A percentile compares a stretch with the other conserved stretches of the same genome.
phyloP scores from a whole-genome alignment of 2,329 filamentous ascomycete genomes.

The Fusarium duplospermum region DNA sequence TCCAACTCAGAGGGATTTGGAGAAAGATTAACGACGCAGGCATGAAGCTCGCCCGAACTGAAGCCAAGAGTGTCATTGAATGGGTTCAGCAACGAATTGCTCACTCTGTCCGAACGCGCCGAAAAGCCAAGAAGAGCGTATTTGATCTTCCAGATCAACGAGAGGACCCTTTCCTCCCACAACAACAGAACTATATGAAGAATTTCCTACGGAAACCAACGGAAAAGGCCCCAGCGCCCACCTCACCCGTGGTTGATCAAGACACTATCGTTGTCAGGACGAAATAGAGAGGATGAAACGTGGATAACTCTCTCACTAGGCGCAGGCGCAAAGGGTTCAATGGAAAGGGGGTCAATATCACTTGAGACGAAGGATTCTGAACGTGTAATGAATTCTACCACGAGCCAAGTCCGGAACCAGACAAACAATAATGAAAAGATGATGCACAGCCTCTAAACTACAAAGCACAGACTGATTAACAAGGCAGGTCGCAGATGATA shows the following conservation, averaged over 20 bases:
- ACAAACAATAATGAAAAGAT: slow-evolving; percentile 39
- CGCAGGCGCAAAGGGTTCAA: background rate
- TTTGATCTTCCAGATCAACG: slow-evolving; percentile 54
- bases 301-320: background rate
- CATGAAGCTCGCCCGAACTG: slow-evolving; percentile 76
- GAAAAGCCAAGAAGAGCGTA: slow-evolving; percentile 63
- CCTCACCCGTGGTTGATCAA: slow-evolving; percentile 3
- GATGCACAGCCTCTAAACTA: slow-evolving; percentile 53
- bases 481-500: slow-evolving; percentile 40
- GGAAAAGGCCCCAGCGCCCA: slow-evolving; percentile 3
- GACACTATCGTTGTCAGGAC: slow-evolving; percentile 38
- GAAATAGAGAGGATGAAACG: slow-evolving; percentile 9
- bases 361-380: slow-evolving; percentile 29
- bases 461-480: slow-evolving; percentile 43
- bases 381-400: slow-evolving; percentile 43
- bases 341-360: slow-evolving; percentile 1
- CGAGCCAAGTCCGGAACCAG: slow-evolving; percentile 39
- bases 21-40: slow-evolving; percentile 79
- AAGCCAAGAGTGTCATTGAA: slow-evolving; percentile 82
- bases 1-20: slow-evolving; percentile 67
- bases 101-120: slow-evolving; percentile 75
- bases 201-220: slow-evolving; percentile 54
- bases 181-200: slow-evolving; percentile 63
- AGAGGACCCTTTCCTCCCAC: slow-evolving; percentile 55
- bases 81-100: slow-evolving; percentile 78